phyloP scores from a whole-genome alignment of 768 basidiomycete species.

The Rhodosporidiobolus sp. region DNA sequence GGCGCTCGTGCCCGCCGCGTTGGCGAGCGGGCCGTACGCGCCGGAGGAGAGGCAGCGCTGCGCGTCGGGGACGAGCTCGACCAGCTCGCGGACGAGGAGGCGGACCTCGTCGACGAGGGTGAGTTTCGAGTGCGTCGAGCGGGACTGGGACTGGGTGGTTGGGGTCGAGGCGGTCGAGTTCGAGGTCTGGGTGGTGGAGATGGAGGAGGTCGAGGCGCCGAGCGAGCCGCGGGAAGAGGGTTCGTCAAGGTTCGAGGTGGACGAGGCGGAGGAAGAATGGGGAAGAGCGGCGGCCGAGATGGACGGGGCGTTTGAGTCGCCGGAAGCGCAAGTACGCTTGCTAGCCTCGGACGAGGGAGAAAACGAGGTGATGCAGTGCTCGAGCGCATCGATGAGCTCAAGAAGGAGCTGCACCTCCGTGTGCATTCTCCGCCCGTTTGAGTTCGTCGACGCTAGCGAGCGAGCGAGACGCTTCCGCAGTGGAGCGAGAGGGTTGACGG shows the following conservation, averaged over 20 bases:
- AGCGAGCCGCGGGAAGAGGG: neutral
- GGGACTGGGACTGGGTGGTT: neutral
- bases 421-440: neutral
- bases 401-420: constrained; percentile 37
- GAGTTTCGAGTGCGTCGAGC: no score
- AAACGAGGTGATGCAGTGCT: constrained; percentile 29
- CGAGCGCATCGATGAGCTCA: constrained; percentile 39
- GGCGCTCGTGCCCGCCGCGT: neutral
- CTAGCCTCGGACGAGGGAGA: neutral
- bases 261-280: no score
- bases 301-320: neutral
- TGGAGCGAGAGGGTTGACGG: constrained; percentile 28
- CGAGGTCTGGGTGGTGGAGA: neutral
- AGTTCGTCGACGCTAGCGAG: constrained; percentile 6
- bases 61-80: constrained; percentile 34
- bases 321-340: neutral
- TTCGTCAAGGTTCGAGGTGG: neutral
- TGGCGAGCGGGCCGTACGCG: constrained; percentile 32
- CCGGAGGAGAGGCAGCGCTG: constrained; percentile 31
- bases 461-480: constrained; percentile 36
- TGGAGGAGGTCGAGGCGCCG: neutral
- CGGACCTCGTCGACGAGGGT: constrained; percentile 29
- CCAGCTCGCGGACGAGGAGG: constrained; percentile 30
- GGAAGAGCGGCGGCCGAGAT: no score
- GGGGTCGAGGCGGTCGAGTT: neutral